Conservation (phyloP, 768 basidiomycete genomes). For the Exidia glandulosa region DNA sequence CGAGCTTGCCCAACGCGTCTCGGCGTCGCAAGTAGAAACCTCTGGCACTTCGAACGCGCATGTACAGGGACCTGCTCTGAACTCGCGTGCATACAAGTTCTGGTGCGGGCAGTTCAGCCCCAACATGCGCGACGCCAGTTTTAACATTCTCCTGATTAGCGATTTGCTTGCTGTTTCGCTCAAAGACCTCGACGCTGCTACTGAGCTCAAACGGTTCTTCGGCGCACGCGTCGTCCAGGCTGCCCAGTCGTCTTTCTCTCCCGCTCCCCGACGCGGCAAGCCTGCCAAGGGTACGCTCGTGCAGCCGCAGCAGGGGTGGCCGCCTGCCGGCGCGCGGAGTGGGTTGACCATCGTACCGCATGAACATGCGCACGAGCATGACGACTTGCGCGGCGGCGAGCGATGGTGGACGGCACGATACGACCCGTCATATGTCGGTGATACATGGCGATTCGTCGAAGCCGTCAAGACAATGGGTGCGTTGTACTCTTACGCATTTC, state of each 20-base stretch:
- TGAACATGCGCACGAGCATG: conserved; percentile 22
- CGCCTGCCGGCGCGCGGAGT: conserved; percentile 53
- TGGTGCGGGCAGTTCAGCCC: not conserved
- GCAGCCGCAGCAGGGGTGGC: conserved; percentile 67
- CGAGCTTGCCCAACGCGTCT: conserved; percentile 70
- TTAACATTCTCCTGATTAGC: not conserved
- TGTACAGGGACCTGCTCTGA: conserved; percentile 20
- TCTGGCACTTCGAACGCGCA: conserved; percentile 8
- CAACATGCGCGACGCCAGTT: too few relatives aligned
- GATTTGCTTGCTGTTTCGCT: conserved; percentile 69
- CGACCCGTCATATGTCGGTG: conserved; percentile 69
- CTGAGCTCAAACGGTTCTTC: conserved; percentile 89
- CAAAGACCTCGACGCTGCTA: conserved; percentile 74
- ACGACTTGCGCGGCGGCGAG: conserved; percentile 39
- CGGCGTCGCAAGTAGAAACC: conserved; percentile 10
- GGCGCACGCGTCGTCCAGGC: conserved; percentile 69
- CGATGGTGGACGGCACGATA: conserved; percentile 89
- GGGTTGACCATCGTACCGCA: conserved; percentile 33
- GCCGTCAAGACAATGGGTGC: conserved; percentile 73
- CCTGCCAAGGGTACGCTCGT: conserved; percentile 56
- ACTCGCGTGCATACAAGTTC: conserved; percentile 12
- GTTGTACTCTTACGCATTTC: not conserved
- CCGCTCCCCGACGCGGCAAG: not conserved
- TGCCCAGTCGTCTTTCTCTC: conserved; percentile 12
- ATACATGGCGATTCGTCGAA: conserved; percentile 70